phyloP scores from a whole-genome alignment of 164 flowering plant genomes.

The Vitis riparia region DNA sequence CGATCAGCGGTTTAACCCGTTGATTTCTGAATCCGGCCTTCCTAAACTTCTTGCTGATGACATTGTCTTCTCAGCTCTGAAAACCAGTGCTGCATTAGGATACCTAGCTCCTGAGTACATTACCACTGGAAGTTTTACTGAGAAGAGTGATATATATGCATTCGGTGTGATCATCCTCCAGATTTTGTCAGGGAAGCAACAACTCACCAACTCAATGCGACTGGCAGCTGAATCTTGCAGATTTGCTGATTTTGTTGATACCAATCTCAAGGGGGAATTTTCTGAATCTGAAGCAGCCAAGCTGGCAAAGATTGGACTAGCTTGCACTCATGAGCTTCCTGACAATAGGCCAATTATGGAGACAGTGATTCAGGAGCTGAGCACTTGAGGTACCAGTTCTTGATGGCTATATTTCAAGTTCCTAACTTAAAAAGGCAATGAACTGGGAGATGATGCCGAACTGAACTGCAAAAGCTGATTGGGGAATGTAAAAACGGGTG shows the following conservation, averaged over 20 bases:
- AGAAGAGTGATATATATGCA: slow-evolving; percentile 56
- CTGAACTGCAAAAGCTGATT: background rate
- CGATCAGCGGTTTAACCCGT: slow-evolving; percentile 42
- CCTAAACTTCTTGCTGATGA: slow-evolving; percentile 55
- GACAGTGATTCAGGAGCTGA: slow-evolving; percentile 33
- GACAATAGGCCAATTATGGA: slow-evolving; percentile 44
- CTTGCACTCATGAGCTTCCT: slow-evolving; percentile 44
- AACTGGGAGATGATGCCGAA: background rate
- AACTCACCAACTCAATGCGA: slow-evolving; percentile 29
- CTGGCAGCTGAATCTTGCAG: slow-evolving; percentile 30
- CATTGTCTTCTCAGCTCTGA: slow-evolving; percentile 47
- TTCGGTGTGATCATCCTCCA: slow-evolving; percentile 59
- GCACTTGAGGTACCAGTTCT: slow-evolving; percentile 10
- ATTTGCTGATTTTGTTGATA: slow-evolving; percentile 37
- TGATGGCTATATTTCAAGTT: background rate
- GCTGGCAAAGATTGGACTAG: slow-evolving; percentile 35
- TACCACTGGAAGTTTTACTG: slow-evolving; percentile 56
- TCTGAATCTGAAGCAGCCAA: slow-evolving; percentile 35
- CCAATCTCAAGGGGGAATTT: slow-evolving; percentile 36
- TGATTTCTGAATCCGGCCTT: slow-evolving; percentile 53
- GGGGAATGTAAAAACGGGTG: too few relatives aligned
- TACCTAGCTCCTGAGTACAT: slow-evolving; percentile 65
- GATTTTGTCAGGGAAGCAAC: slow-evolving; percentile 42
- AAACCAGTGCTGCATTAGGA: slow-evolving; percentile 59
- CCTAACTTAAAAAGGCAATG: background rate